Base-by-base conservation (phyloP, 306 rosid species). In the Prunus fruticosa region DNA sequence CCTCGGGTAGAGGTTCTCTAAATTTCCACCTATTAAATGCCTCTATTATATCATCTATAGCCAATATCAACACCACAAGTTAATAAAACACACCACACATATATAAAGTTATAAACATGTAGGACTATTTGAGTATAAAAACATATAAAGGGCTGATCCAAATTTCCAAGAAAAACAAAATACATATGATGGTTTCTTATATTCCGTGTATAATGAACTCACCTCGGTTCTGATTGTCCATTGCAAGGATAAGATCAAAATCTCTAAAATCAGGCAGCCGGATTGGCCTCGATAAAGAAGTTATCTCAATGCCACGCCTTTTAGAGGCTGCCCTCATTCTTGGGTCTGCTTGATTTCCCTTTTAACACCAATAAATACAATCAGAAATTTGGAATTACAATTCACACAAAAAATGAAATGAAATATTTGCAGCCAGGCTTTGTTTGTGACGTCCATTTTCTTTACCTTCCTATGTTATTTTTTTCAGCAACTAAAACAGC, bases 321-420 rank as follows among this genome's bases (percentile, higher is more conserved):
- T 92, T 89, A 7, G 98, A 89, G 49, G 97, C 89, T 13, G 95
- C 96, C 79, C 92, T 89, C 98, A 89, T 95, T 84, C 98, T 95
- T 34, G 96, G 85, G 76, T 90, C 98, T 11, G 98, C 97, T 78
- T 83, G 86, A 81, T 89, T 90, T 6, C 97, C 98, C 98, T 91
- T 79, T 11, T 34, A 81, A 77, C 53, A 23, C 23, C 27, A 78
- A 61, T 51, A 85, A 84, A 11, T 76, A 81, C 72, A 57, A 74
- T 47, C 6, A 28, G 71, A n/a, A 80, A 64, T 14, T 14, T 19
- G 3, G 25, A 16, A 50, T 67, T 22, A 7, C 41, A 54, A 8
- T 10, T 38, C 8, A 7, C 1, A 72, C 13, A 16, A 4, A 56
- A 13, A 34, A 14, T 5, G 3, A 19, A 51, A n/a, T 38, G 15